These are phyloP conservation scores for Entophlyctis helioformis DNA, from an alignment of 192 early-diverging fungal genomes.

Conservation along the genomic window DNA sequence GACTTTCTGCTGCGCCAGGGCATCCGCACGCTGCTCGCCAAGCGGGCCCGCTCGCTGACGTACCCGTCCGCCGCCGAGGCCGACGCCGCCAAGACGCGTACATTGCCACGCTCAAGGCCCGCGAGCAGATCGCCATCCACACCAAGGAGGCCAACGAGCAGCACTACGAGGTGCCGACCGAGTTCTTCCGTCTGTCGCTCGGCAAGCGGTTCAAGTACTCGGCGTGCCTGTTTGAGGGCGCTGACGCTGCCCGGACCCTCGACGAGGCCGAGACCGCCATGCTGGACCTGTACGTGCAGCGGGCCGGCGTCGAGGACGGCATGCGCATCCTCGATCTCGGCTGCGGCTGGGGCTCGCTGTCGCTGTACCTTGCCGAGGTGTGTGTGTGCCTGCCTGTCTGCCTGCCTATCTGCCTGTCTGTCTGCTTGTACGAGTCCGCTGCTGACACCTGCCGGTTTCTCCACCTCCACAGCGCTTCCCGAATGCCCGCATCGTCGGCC, in stretches of 20 bases:
- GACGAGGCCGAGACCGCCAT: slow-evolving; percentile 47
- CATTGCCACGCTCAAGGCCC: slow-evolving; percentile 22
- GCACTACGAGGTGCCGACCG: slow-evolving; percentile 55
- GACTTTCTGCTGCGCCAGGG: slow-evolving; percentile 43
- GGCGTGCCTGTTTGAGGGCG: slow-evolving; percentile 38
- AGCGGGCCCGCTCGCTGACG: slow-evolving; percentile 4
- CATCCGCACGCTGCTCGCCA: slow-evolving; percentile 20
- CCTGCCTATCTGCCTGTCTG: too few species aligned
- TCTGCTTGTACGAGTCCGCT: neutral
- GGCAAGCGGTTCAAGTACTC: slow-evolving; percentile 51
- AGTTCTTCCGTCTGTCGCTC: slow-evolving; percentile 36
- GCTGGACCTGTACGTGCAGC: slow-evolving; percentile 42
- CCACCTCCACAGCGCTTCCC: slow-evolving; percentile 31
- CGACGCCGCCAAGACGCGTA: slow-evolving; percentile 19
- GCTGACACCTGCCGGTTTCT: neutral
- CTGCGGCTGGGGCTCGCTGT: slow-evolving; percentile 51
- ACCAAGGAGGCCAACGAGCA: slow-evolving; percentile 61
- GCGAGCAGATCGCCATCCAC: slow-evolving; percentile 31
- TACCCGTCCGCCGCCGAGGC: slow-evolving; percentile 2
- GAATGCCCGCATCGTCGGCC: slow-evolving; percentile 32
- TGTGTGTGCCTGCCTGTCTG: too few species aligned
- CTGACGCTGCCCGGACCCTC: slow-evolving; percentile 12
- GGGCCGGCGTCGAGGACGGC: slow-evolving; percentile 40
- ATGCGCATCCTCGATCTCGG: slow-evolving; percentile 47
- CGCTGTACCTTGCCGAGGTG: slow-evolving; percentile 44